Evolutionary conservation across 2,329 filamentous ascomycete genomes (phyloP), one percentile per base, ranked within the genome.

Genomic region (Alternaria conjuncta): DNA sequence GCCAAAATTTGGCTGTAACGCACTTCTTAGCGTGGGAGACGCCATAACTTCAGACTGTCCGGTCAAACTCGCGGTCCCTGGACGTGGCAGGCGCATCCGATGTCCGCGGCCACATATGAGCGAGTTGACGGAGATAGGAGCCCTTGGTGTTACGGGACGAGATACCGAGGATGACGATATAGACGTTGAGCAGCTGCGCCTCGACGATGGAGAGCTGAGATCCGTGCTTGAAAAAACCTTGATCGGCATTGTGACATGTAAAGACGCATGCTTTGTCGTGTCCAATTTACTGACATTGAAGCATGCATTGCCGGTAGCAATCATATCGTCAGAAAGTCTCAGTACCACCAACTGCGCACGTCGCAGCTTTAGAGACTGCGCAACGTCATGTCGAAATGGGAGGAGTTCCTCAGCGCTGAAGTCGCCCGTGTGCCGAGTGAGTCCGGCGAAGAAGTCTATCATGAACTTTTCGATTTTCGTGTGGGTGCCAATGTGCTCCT

Each of bases 401-500:
- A 47, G 15, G 15, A 59, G 50, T 13, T 55, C 51, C 13, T 66
- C 50, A 7, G 23, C 21, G 6, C 26, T 47, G 41, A 64, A 55
- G 0, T 43, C n/a, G 23, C 45, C 46, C 26, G 43, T 46, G 28
- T 58, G 46, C 3, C 60, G 57, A 26, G 51, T 47, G 10, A 70
- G 41, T 8, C 68, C 66, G 20, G 63, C 64, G 23, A 63, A 57
- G 30, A 68, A 68, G 21, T 68, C 61, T n/a, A 67, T 60, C 6
- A 70, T 20, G 21, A 68, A 70, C 50, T 66, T 68, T 50, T 68
- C 68, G 3, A 62, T 61, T 28, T 50, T 60, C 4, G 63, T 67
- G 26, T 67, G 60, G 7, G 57, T 55, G 21, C 64, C 64, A 10
- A 68, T n/a, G 20, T 65, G 44, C n/a, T 60, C 21, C 20, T 60